phyloP scores from a whole-genome alignment of 2,329 filamentous ascomycete species.

The Fusarium irregulare region DNA sequence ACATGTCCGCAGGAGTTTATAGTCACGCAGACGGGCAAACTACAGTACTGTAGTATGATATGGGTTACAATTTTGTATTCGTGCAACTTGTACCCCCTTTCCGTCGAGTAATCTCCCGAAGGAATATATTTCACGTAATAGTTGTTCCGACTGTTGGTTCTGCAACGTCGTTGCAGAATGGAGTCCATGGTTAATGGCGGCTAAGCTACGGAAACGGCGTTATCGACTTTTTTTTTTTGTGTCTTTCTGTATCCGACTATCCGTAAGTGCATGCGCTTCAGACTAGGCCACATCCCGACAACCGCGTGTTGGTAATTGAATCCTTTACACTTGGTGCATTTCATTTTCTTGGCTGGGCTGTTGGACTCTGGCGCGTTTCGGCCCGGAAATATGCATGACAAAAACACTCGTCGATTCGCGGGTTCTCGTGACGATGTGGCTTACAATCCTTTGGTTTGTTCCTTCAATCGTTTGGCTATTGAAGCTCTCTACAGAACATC shows the following conservation, averaged over 20 bases:
- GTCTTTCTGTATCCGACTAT: neutral
- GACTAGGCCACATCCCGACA: conserved; percentile 17
- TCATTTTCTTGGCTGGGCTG: conserved; percentile 1
- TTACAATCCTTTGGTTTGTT: neutral
- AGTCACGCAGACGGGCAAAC: neutral
- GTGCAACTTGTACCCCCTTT: neutral
- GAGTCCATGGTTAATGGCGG: neutral
- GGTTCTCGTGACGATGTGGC: conserved; percentile 38
- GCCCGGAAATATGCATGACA: conserved; percentile 45
- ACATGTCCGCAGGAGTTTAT: neutral
- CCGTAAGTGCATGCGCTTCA: conserved; percentile 8
- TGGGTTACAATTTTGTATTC: neutral
- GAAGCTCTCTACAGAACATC: neutral
- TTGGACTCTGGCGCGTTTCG: conserved; percentile 35
- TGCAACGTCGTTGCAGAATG: neutral
- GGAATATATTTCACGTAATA: conserved; percentile 14
- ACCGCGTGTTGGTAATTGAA: conserved; percentile 3
- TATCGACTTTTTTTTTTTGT: neutral
- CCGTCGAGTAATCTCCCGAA: neutral
- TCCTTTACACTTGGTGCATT: neutral
- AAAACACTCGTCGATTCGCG: conserved; percentile 19
- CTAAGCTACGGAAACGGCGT: conserved; percentile 4
- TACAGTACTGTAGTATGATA: neutral
- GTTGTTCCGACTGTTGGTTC: neutral
- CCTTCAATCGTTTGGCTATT: neutral